phyloP scores from a whole-genome alignment of 2,329 filamentous ascomycete genomes.

The Fusarium avenaceum region DNA sequence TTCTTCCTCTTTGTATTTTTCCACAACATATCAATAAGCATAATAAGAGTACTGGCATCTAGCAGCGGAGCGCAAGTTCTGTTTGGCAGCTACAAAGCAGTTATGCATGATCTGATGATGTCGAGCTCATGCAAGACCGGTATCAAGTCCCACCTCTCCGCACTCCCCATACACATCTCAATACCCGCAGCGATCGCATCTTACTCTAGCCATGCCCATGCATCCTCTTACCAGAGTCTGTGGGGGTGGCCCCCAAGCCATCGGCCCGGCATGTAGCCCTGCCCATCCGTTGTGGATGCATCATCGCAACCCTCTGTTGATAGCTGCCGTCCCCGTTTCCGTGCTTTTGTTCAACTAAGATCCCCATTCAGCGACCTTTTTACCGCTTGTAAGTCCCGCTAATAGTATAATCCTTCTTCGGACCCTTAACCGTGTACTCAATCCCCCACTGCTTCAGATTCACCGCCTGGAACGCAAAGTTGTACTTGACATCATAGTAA shows the following conservation, averaged over 20 bases:
- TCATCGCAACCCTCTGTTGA: not conserved
- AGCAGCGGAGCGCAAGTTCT: not conserved
- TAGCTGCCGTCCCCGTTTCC: not conserved
- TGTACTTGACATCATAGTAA: conserved; percentile 77
- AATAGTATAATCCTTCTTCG: conserved; percentile 80
- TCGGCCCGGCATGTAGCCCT: conserved; percentile 19
- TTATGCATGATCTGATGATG: conserved; percentile 15
- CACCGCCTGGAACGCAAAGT: conserved; percentile 73
- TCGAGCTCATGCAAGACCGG: not conserved
- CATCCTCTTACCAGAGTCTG: not conserved
- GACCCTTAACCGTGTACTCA: conserved; percentile 76
- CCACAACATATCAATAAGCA: too few relatives aligned
- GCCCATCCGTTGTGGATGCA: conserved; percentile 1
- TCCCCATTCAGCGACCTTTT: not conserved
- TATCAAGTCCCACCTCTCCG: conserved; percentile 3
- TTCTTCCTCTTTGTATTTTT: too few relatives aligned
- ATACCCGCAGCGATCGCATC: conserved; percentile 13
- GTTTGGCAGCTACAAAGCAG: too few relatives aligned
- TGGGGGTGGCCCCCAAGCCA: conserved; percentile 11
- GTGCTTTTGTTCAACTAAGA: not conserved
- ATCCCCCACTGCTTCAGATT: conserved; percentile 71
- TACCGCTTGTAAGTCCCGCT: conserved; percentile 64
- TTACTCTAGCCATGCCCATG: conserved; percentile 5
- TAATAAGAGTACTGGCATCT: too few relatives aligned
- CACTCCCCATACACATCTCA: conserved; percentile 14